Percentiles rank a stretch among this genome's conserved stretches.
phyloP scores from a whole-genome alignment of 2,329 filamentous ascomycete genomes.

The Pseudophaeomoniella oleicola region DNA sequence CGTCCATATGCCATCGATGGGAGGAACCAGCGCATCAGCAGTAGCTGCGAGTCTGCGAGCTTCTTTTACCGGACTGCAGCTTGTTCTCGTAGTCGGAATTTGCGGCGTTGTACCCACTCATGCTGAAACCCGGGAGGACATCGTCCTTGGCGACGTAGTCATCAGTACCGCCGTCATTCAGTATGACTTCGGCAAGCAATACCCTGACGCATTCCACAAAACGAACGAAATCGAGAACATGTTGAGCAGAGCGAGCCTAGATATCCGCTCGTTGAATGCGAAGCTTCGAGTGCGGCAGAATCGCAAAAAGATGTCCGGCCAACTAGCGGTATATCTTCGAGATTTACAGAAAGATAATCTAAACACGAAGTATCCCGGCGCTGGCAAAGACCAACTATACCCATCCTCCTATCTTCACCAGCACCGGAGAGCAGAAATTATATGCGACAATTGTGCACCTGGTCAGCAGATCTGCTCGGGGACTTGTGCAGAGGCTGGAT shows the following conservation, averaged over 20 bases:
- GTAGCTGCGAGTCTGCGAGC: constrained; percentile 5
- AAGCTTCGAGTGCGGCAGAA: constrained; percentile 7
- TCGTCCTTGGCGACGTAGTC: constrained; percentile 14
- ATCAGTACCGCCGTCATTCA: constrained; percentile 13
- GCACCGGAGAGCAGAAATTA: constrained; percentile 1
- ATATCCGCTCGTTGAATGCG: constrained; percentile 7
- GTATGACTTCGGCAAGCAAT: constrained; percentile 12
- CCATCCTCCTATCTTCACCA: background rate
- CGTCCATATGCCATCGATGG: constrained; percentile 6
- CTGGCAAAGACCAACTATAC: constrained; percentile 3
- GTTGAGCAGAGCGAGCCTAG: constrained; percentile 2
- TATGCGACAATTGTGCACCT: constrained; percentile 1
- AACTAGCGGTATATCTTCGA: constrained; percentile 4
- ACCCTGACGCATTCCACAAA: no score
- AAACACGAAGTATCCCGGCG: background rate
- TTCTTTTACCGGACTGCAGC: constrained; percentile 8
- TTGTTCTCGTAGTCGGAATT: constrained; percentile 29
- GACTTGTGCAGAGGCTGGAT: no score
- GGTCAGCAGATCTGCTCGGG: no score
- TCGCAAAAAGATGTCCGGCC: constrained; percentile 5
- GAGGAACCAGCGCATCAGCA: constrained; percentile 6
- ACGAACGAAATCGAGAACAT: no score
- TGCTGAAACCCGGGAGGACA: constrained; percentile 8
- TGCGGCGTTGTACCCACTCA: constrained; percentile 20
- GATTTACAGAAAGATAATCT: background rate